Conservation (phyloP, 2,329 filamentous ascomycete species). For the Ceratocystis diversiconidia region DNA sequence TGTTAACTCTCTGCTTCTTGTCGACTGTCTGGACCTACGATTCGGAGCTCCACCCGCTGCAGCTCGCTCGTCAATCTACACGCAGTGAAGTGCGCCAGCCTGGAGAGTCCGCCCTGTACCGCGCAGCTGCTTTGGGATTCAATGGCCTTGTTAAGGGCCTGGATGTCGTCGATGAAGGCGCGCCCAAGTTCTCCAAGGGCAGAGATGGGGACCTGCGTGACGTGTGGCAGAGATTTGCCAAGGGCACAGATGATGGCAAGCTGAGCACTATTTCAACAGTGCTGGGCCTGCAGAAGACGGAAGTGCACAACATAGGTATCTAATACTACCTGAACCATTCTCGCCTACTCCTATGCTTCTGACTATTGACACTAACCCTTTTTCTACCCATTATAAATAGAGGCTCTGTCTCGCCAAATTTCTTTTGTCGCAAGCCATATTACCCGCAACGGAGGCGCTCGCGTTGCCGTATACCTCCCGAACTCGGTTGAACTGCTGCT, state of each 20-base stretch:
- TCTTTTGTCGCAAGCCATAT: conserved; percentile 70
- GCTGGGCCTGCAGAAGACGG: conserved; percentile 56
- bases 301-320: conserved; percentile 55
- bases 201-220: conserved; percentile 83
- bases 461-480: conserved; percentile 78
- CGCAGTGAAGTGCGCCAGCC: conserved; percentile 66
- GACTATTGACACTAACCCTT: not conserved
- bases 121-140: conserved; percentile 75
- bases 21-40: conserved; percentile 58
- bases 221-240: conserved; percentile 64
- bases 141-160: conserved; percentile 65
- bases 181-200: conserved; percentile 69
- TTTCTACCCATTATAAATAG: conserved; percentile 25
- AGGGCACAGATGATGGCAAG: conserved; percentile 49
- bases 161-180: conserved; percentile 66
- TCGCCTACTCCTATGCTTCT: not conserved
- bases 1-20: conserved; percentile 56
- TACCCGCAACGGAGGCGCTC: conserved; percentile 54
- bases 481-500: conserved; percentile 83
- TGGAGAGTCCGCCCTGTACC: conserved; percentile 72
- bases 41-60: conserved; percentile 80
- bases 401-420: conserved; percentile 70
- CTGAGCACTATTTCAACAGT: conserved; percentile 66
- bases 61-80: conserved; percentile 72
- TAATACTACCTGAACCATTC: not conserved